phyloP scores from a whole-genome alignment of 2,329 filamentous ascomycete species.

The Malbranchea cinnamomea region DNA sequence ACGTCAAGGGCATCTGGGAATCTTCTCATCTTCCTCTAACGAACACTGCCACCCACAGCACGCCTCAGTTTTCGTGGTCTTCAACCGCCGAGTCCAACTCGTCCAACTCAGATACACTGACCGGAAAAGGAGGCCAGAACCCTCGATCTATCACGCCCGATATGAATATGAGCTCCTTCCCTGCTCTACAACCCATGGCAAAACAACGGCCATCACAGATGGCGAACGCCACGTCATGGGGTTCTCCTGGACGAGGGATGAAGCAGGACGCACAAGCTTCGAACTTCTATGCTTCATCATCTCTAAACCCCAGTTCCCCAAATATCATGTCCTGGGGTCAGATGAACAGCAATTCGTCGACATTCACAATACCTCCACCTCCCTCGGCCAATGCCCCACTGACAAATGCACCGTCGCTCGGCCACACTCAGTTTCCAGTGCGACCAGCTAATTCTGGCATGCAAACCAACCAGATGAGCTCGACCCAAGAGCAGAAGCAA shows the following conservation, averaged over 20 bases:
- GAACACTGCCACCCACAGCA: constrained; percentile 15
- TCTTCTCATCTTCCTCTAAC: constrained; percentile 16
- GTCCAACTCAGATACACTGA: too few relatives aligned
- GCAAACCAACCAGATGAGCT: constrained; percentile 6
- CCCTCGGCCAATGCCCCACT: constrained; percentile 5
- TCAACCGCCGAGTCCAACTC: constrained; percentile 11
- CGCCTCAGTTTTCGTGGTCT: constrained; percentile 32
- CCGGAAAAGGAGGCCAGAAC: constrained; percentile 13
- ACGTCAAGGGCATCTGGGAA: constrained; percentile 20
- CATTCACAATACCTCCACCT: constrained; percentile 15
- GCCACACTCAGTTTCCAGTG: too few relatives aligned
- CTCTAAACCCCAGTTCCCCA: neutral
- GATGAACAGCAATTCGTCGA: constrained; percentile 15
- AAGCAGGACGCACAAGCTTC: too few relatives aligned
- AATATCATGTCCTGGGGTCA: neutral
- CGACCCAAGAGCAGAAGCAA: constrained; percentile 17
- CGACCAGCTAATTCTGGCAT: constrained; percentile 1
- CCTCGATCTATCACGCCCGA: constrained; percentile 39
- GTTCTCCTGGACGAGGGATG: too few relatives aligned
- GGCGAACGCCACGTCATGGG: too few relatives aligned
- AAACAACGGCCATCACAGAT: too few relatives aligned
- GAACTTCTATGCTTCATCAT: too few relatives aligned
- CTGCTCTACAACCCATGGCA: constrained; percentile 25
- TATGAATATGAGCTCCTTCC: constrained; percentile 32
- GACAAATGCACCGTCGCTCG: neutral